These are phyloP conservation scores for Picochlorum sp. DNA, from an alignment of 139 green algal species.

Conservation along the genomic window DNA sequence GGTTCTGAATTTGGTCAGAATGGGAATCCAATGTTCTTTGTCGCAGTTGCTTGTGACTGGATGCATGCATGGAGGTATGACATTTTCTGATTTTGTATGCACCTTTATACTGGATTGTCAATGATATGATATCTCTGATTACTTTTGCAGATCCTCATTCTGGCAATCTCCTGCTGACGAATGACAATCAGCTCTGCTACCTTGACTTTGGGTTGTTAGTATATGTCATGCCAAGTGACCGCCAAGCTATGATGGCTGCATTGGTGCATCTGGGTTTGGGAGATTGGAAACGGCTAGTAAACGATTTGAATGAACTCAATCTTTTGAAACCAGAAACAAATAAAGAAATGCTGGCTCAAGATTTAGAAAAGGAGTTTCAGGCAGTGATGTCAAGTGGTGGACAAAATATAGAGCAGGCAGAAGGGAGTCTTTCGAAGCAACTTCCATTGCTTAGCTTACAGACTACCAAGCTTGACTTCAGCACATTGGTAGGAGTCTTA, in stretches of 20 bases:
- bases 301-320: conserved; percentile 85
- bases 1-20: conserved; percentile 84
- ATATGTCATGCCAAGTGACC: conserved; percentile 37
- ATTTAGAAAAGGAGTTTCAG: conserved; percentile 26
- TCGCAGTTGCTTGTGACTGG: conserved; percentile 71
- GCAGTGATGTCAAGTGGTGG: conserved; percentile 9
- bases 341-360: conserved; percentile 71
- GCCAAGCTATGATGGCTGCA: conserved; percentile 86
- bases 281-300: conserved; percentile 67
- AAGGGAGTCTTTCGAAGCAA: neutral
- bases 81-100: conserved; percentile 1
- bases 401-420: no score
- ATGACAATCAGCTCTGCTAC: conserved; percentile 77
- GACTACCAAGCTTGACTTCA: conserved; percentile 83
- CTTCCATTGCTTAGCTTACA: conserved; percentile 27
- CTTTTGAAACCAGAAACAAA: conserved; percentile 78
- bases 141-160: conserved; percentile 60
- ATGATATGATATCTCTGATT: conserved; percentile 16
- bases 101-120: conserved; percentile 12
- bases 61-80: conserved; percentile 59
- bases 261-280: conserved; percentile 94
- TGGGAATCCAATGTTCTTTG: conserved; percentile 91
- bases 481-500: conserved; percentile 82
- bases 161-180: conserved; percentile 87
- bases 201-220: conserved; percentile 93